Evolutionary conservation across 495 filamentous ascomycete species (phyloP), one percentile per base, ranked within the genome.

Genomic region (Astrocystis sublimbata): DNA sequence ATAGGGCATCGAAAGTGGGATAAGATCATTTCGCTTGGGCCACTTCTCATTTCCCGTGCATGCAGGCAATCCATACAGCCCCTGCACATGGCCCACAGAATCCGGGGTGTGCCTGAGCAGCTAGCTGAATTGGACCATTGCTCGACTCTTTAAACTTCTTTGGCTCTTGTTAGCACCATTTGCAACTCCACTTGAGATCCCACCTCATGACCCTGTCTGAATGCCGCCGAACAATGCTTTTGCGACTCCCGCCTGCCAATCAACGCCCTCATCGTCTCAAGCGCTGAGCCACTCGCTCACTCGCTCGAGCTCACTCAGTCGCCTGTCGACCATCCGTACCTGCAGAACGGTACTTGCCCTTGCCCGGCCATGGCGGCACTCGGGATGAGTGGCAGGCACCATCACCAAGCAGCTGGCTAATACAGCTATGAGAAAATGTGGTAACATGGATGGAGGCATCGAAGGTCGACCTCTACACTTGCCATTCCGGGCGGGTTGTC

Each of bases 1-100:
- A n/a, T n/a, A n/a, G n/a, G n/a, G n/a, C n/a, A n/a, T 68, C 63
- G 65, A 53, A 64, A 60, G 60, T 61, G 47, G 31, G 61, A 51
- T 60, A 24, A 36, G 42, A 58, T 54, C 68, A 72, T 72, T 68
- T 70, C 69, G 67, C 67, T 70, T 70, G 41, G 35, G 30, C 40
- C 38, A 61, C 62, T 62, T 58, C 63, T 47, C 70, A 72, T 72
- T 69, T 72, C 70, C 70, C 67, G 6, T 19, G 0, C 21, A 10
- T 45, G 2, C 8, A 33, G 6, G 31, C 52, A 26, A 40, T 56
- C 60, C 60, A 62, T 19, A 47, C 33, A 51, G 23, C 12, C 60
- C 60, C 43, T 62, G 59, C 59, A 61, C 6, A 30, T n/a, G 10
- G 2, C 31, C 15, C 38, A 46, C 33, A 13, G 38, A 13, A 60